Conservation (phyloP, 2,329 filamentous ascomycete species). For the Arthroderma uncinatum region DNA sequence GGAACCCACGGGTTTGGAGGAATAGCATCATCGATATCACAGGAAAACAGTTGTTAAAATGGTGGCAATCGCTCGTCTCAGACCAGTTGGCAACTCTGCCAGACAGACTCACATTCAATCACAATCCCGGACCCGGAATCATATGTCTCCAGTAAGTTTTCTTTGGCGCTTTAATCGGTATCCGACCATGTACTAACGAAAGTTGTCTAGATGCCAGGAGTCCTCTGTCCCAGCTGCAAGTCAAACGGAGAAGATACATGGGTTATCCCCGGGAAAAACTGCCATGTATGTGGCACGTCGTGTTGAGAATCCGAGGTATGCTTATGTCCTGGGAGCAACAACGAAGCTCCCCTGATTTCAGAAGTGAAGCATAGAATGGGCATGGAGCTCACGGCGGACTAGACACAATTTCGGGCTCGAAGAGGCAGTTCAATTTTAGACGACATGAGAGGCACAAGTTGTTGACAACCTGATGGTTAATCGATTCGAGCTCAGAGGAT, state of each 20-base stretch:
- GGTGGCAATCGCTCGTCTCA: background rate
- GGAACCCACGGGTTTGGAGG: background rate
- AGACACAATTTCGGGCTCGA: background rate
- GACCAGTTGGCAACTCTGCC: background rate
- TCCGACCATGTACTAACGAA: background rate
- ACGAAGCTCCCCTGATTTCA: background rate
- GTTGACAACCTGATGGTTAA: background rate
- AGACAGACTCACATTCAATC: background rate
- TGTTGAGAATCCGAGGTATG: constrained; percentile 11
- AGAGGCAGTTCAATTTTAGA: background rate
- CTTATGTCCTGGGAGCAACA: background rate
- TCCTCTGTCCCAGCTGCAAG: constrained; percentile 32
- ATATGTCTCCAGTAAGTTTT: constrained; percentile 14
- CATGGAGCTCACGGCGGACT: background rate
- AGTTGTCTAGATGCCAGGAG: constrained; percentile 34
- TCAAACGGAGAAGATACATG: constrained; percentile 30
- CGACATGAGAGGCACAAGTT: background rate
- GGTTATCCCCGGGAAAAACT: constrained; percentile 39
- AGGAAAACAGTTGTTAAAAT: background rate
- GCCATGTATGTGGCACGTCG: constrained; percentile 30
- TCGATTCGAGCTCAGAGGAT: background rate
- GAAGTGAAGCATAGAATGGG: background rate
- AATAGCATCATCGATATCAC: background rate
- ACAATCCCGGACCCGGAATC: constrained; percentile 1
- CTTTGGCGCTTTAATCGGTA: background rate